Conservation (phyloP, 164 flowering plant genomes). For the Pachysandra terminalis region DNA sequence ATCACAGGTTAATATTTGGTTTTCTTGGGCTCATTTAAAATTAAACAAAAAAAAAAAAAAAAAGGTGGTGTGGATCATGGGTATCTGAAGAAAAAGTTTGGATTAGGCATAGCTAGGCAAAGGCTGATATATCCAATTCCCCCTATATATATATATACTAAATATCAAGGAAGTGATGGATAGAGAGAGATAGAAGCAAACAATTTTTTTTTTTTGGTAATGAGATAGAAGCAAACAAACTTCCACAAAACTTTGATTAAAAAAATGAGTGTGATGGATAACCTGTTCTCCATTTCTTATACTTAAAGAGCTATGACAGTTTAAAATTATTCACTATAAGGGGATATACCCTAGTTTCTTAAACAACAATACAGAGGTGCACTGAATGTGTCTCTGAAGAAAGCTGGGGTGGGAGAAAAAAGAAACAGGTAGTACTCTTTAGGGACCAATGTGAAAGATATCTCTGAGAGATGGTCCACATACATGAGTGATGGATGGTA, state of each 20-base stretch:
- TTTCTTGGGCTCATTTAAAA: no score
- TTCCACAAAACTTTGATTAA: no score
- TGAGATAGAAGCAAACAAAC: no score
- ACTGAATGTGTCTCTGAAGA: not conserved
- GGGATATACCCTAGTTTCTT: not conserved
- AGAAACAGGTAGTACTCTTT: constrained; percentile 3
- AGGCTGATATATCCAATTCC: not conserved
- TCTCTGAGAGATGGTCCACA: constrained; percentile 21
- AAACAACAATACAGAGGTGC: not conserved
- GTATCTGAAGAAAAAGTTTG: not conserved
- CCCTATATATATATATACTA: not conserved
- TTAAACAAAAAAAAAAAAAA: no score
- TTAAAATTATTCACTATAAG: not conserved
- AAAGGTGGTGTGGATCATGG: not conserved
- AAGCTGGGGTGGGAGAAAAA: not conserved
- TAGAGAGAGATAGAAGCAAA: no score
- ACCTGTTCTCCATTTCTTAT: not conserved
- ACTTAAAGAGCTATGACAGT: no score
- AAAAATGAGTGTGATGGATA: not conserved
- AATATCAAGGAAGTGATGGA: no score
- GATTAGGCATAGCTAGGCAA: not conserved
- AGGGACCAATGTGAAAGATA: constrained; percentile 10
- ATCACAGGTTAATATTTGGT: no score
- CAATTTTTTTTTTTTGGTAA: no score
- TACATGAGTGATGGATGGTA: constrained; percentile 16